A percentile compares a stretch with the other conserved stretches of the same genome.
Evolutionary conservation across 441 rosid species (phyloP).

Genomic region (Euphorbia corollata): DNA sequence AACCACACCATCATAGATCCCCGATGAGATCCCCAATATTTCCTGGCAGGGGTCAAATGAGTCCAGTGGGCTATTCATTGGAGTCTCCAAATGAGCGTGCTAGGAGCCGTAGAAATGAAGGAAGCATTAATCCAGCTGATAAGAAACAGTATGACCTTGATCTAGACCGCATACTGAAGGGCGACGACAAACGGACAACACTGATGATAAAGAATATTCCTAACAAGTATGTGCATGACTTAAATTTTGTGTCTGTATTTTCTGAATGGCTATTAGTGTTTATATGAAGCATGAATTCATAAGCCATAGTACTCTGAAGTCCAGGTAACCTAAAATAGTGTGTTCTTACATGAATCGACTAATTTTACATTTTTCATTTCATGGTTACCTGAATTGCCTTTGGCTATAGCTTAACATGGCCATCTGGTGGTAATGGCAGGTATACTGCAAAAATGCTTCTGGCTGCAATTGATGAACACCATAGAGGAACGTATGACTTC

Average conservation of each 20-base stretch:
- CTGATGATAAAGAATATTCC: conserved; percentile 80
- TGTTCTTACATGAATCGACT: background rate
- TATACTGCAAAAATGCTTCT: conserved; percentile 68
- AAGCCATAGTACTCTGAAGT: background rate
- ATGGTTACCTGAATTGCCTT: background rate
- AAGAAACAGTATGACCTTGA: conserved; percentile 66
- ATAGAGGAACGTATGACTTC: conserved; percentile 59
- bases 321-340: background rate
- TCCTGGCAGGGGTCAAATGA: conserved; percentile 36
- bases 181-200: conserved; percentile 62
- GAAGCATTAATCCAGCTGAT: conserved; percentile 42
- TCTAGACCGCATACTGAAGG: conserved; percentile 43
- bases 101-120: conserved; percentile 58
- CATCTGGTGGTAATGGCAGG: conserved; percentile 30
- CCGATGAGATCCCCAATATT: conserved; percentile 24
- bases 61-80: conserved; percentile 33
- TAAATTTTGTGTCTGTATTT: conserved; percentile 1
- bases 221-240: conserved; percentile 48
- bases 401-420: conserved; percentile 4
- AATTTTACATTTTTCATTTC: background rate
- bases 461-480: conserved; percentile 60
- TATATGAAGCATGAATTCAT: conserved; percentile 5
- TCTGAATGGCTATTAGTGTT: background rate
- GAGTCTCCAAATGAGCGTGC: conserved; percentile 42
- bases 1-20: conserved; percentile 38